Evolutionary conservation across 139 green algal species (phyloP).

Genomic region (Edaphochlamys debaryana): DNA sequence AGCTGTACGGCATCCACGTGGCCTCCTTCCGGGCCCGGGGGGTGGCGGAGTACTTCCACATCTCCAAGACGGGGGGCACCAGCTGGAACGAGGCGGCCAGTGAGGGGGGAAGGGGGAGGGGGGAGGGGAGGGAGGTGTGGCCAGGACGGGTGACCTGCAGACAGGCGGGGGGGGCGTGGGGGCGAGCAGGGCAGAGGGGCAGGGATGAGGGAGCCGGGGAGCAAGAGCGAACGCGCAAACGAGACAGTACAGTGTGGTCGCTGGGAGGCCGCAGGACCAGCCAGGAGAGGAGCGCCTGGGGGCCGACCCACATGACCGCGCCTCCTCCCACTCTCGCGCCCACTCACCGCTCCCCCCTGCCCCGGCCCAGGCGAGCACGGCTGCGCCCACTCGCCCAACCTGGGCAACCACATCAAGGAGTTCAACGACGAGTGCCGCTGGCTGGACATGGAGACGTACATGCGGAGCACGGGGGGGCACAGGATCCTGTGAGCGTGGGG

Average conservation of each 20-base stretch:
- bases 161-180: background rate
- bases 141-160: background rate
- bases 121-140: background rate
- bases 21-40: background rate
- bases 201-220: background rate
- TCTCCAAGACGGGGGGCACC: conserved; percentile 32
- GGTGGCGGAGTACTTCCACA: conserved; percentile 35
- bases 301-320: too few relatives aligned
- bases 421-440: conserved; percentile 31
- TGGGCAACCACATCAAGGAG: conserved; percentile 1
- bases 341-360: too few relatives aligned
- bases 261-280: too few relatives aligned
- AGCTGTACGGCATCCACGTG: conserved; percentile 22
- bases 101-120: background rate
- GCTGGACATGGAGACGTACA: conserved; percentile 11
- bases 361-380: conserved; percentile 6
- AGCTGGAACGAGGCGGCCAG: conserved; percentile 27
- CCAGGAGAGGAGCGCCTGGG: too few relatives aligned
- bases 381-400: background rate
- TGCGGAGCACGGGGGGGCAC: background rate
- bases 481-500: background rate
- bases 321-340: too few relatives aligned
- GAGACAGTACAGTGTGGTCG: too few relatives aligned
- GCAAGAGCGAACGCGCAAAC: too few relatives aligned
- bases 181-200: background rate